Evolutionary conservation across 2,329 filamentous ascomycete genomes (phyloP), one percentile per base, ranked within the genome.

Genomic region (Aspergillus clavatus): DNA sequence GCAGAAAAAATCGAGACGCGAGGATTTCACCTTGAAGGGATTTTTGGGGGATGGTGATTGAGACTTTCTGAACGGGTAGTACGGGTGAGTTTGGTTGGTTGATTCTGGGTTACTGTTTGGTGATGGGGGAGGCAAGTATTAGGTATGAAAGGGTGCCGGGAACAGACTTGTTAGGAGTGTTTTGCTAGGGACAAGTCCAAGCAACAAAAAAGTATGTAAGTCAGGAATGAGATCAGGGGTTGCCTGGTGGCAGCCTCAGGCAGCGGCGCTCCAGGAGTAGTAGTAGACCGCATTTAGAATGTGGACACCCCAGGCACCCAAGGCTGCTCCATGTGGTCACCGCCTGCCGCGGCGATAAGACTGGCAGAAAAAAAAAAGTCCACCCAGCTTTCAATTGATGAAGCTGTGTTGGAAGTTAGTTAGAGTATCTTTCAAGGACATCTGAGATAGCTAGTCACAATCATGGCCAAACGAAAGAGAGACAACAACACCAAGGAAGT

Each of bases 401-500:
- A n/a, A n/a, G n/a, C n/a, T n/a, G n/a, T n/a, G n/a, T n/a, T n/a
- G n/a, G n/a, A n/a, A n/a, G n/a, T n/a, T 36, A 37, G 22, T 28
- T 38, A 7, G 37, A 12, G 28, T n/a, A 36, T n/a, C 14, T 33
- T 22, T 28, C 38, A 19, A 18, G 14, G 29, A 36, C 22, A 8
- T 27, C 40, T 21, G 42, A 26, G 31, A 12, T 31, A 27, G 26
- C 38, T 24, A 42, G 6, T 12, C 19, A 28, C 35, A 49, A 48
- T 43, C 38, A 73, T 73, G 71, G 68, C 60, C 4, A 74, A 74
- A 52, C 63, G 71, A 53, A 74, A 74, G 65, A 70, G 70, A 60
- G 68, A 65, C 6, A 61, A 65, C 5, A 40, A 53, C 29, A 33
- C 48, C 24, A 62, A 63, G 48, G 62, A 60, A 23, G 51, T 50